Percentiles rank a stretch among this genome's conserved stretches.
These are phyloP conservation scores for Phytophthora uliginosa DNA, from an alignment of 352 stramenopile species.

Conservation along the genomic window DNA sequence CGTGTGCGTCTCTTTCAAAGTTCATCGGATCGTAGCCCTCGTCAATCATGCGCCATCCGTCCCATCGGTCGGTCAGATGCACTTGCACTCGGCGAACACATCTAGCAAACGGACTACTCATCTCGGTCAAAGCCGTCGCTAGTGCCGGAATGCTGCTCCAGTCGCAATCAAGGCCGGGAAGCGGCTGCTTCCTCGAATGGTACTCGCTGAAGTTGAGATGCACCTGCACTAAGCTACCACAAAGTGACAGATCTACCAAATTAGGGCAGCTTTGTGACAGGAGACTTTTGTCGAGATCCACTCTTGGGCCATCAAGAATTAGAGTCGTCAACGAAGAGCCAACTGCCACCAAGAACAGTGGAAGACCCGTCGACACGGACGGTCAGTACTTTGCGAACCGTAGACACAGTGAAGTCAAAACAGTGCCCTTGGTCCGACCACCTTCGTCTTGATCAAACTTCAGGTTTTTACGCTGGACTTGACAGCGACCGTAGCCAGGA, in stretches of 20 bases:
- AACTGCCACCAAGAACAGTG: neutral
- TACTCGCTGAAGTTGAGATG: constrained; percentile 1
- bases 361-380: neutral
- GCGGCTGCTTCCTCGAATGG: neutral
- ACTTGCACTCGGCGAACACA: neutral
- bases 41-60: no score
- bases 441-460: neutral
- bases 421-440: neutral
- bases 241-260: neutral
- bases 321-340: constrained; percentile 1
- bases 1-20: neutral
- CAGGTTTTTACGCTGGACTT: neutral
- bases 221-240: neutral
- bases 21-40: no score
- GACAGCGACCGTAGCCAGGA: neutral
- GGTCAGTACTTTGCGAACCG: neutral
- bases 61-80: neutral
- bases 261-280: neutral
- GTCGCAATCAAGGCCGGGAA: neutral
- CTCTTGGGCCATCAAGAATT: neutral
- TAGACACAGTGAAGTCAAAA: neutral
- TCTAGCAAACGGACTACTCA: neutral
- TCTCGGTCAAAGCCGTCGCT: neutral
- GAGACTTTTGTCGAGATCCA: neutral
- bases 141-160: neutral